Evolutionary conservation across 2,329 filamentous ascomycete species (phyloP).

Genomic region (Trichoderma sp.): DNA sequence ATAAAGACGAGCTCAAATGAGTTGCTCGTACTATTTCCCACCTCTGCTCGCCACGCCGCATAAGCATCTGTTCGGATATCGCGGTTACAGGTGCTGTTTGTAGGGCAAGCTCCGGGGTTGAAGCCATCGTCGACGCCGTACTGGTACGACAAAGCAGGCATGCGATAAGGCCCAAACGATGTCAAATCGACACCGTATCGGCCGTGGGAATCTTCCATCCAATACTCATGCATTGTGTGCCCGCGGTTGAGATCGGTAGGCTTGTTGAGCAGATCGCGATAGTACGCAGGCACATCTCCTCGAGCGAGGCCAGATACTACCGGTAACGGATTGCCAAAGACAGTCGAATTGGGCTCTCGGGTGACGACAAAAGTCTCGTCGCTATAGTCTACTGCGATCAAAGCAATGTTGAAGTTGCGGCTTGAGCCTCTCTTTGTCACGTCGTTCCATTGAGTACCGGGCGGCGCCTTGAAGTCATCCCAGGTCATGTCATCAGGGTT

Average conservation of each 20-base stretch:
- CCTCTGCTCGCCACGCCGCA: slow-evolving; percentile 52
- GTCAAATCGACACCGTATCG: slow-evolving; percentile 56
- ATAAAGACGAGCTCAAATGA: slow-evolving; percentile 56
- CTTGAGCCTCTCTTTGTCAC: slow-evolving; percentile 45
- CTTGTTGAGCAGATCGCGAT: slow-evolving; percentile 53
- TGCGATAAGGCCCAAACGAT: slow-evolving; percentile 53
- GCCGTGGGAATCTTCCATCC: slow-evolving; percentile 58
- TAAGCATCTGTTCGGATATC: slow-evolving; percentile 53
- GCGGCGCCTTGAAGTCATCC: slow-evolving; percentile 50
- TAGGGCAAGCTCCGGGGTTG: slow-evolving; percentile 51
- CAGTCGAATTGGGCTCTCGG: slow-evolving; percentile 46
- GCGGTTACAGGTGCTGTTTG: slow-evolving; percentile 44
- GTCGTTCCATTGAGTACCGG: slow-evolving; percentile 52
- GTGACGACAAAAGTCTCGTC: slow-evolving; percentile 54
- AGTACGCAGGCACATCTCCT: slow-evolving; percentile 51
- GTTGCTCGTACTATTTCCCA: slow-evolving; percentile 51
- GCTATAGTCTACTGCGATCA: slow-evolving; percentile 54
- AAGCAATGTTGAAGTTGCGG: slow-evolving; percentile 58
- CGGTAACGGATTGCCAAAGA: slow-evolving; percentile 54
- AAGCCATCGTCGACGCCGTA: slow-evolving; percentile 53
- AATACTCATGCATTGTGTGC: slow-evolving; percentile 58
- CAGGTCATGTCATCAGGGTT: slow-evolving; percentile 58
- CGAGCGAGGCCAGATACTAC: slow-evolving; percentile 44
- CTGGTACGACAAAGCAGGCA: slow-evolving; percentile 51
- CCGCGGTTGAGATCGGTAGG: slow-evolving; percentile 52